Evolutionary conservation across 1,139 yeast genomes (phyloP), one percentile per base, ranked within the genome.

Genomic region (Yamadazyma sp.): DNA sequence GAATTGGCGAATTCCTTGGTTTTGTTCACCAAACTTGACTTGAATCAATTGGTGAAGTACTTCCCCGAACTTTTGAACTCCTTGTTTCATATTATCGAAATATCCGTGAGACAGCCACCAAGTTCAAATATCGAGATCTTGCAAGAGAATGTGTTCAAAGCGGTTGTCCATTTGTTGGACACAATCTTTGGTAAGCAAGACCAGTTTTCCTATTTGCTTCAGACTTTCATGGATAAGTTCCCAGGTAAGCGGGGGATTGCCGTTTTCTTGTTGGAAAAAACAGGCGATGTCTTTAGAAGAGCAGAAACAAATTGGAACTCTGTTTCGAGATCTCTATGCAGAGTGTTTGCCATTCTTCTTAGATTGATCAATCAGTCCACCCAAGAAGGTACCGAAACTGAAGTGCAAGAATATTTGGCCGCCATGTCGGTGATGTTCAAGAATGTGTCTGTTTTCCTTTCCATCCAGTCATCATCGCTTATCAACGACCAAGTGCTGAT

Each of bases 141-240:
- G 25, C 63, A 57, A 39, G 73, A 67, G 32, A 61, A 63, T 45
- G 46, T 60, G 7, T 82, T 82, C 56, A 77, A 76, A 50, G 75
- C 84, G 2, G 66, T 80, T 33, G 74, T 81, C 31, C 83, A 80
- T 48, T 62, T 81, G 42, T 59, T 83, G 33, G 87, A 83, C 58
- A 69, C 79, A 33, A 70, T 81, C n/a, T 67, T 82, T 49, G 87
- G 85, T 6, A 77, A 81, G 55, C 83, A 81, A 54, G 83, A 79
- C 43, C 85, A 80, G 51, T 79, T 79, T 58, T 64, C 75, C 34
- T 75, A 77, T 45, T 55, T 81, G 54, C 68, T 81, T 48, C 80
- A 79, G 36, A 65, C 69, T 15, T 81, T 79, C 48, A 54, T 73
- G 31, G 43, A 52, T 15, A 59, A 57, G 39, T 54, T 56, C 42